These are phyloP conservation scores for Fusarium bactridioides DNA, from an alignment of 2,329 filamentous ascomycete genomes.

Conservation along the genomic window DNA sequence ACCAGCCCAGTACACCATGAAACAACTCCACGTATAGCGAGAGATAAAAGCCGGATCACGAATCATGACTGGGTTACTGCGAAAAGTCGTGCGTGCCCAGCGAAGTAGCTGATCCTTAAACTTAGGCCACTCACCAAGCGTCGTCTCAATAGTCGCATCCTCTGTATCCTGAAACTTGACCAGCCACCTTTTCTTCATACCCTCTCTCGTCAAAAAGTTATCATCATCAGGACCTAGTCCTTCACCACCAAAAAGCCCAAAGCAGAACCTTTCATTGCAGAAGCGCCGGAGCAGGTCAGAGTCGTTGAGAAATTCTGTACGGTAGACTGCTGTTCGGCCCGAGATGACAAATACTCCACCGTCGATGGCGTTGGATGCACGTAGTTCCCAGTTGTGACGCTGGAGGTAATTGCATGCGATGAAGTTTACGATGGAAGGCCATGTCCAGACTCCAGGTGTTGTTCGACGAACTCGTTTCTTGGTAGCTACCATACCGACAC, in stretches of 20 bases:
- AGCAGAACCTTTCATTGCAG: conserved; percentile 59
- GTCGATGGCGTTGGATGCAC: conserved; percentile 63
- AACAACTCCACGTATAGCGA: conserved; percentile 55
- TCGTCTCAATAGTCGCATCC: conserved; percentile 59
- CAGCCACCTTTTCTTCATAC: conserved; percentile 58
- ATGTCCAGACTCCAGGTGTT: conserved; percentile 37
- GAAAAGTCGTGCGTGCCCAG: conserved; percentile 67
- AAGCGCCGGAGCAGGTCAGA: conserved; percentile 54
- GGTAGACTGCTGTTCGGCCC: conserved; percentile 61
- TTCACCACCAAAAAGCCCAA: conserved; percentile 46
- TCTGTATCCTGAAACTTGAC: conserved; percentile 62
- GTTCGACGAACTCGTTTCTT: conserved; percentile 61
- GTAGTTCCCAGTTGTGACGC: conserved; percentile 69
- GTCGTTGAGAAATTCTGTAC: conserved; percentile 58
- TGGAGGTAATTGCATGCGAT: conserved; percentile 66
- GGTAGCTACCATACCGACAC: conserved; percentile 64
- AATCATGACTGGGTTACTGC: conserved; percentile 62
- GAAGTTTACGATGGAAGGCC: conserved; percentile 58
- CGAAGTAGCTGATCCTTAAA: conserved; percentile 62
- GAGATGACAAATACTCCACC: conserved; percentile 67
- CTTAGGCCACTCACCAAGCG: conserved; percentile 58
- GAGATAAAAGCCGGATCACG: conserved; percentile 46
- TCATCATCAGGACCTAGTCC: conserved; percentile 64
- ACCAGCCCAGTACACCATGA: conserved; percentile 62
- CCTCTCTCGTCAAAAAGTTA: conserved; percentile 66